These are phyloP conservation scores for Annulohypoxylon moriforme DNA, from an alignment of 495 filamentous ascomycete genomes.

Conservation along the genomic window DNA sequence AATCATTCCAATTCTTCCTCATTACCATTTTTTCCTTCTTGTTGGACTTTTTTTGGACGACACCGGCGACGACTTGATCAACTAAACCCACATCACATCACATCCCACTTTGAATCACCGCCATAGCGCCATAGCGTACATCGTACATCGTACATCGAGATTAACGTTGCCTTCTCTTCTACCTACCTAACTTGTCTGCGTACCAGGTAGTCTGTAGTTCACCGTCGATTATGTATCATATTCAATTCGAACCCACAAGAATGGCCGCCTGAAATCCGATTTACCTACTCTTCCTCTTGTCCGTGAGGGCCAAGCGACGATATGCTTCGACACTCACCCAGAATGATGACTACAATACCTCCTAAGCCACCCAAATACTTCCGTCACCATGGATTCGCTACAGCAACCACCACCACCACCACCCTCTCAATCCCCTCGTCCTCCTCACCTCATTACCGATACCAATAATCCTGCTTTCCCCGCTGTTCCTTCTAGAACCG, in stretches of 20 bases:
- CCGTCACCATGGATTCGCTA: constrained; percentile 47
- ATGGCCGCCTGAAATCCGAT: constrained; percentile 41
- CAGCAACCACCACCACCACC: constrained; percentile 27
- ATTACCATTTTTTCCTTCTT: constrained; percentile 19
- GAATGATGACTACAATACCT: constrained; percentile 49
- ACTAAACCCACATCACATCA: constrained; percentile 3
- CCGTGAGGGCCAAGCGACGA: constrained; percentile 44
- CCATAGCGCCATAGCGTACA: neutral
- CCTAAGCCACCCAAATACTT: constrained; percentile 39
- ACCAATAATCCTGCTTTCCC: constrained; percentile 48
- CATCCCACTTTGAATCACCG: constrained; percentile 10
- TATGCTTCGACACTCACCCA: constrained; percentile 47
- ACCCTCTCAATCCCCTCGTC: constrained; percentile 10
- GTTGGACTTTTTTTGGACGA: constrained; percentile 34
- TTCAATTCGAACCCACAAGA: constrained; percentile 17
- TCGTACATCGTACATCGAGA: constrained; percentile 16
- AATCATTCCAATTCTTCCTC: constrained; percentile 41
- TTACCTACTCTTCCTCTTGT: constrained; percentile 48
- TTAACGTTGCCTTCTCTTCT: constrained; percentile 24
- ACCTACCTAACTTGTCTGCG: too few relatives aligned
- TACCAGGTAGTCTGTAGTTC: neutral
- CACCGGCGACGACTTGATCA: constrained; percentile 19
- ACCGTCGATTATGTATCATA: constrained; percentile 17
- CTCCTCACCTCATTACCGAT: constrained; percentile 52
- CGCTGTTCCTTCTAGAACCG: constrained; percentile 57